Percentiles rank a stretch among this genome's conserved stretches.
phyloP scores from a whole-genome alignment of 2,329 filamentous ascomycete genomes.

The Pleoardoris graminearum region DNA sequence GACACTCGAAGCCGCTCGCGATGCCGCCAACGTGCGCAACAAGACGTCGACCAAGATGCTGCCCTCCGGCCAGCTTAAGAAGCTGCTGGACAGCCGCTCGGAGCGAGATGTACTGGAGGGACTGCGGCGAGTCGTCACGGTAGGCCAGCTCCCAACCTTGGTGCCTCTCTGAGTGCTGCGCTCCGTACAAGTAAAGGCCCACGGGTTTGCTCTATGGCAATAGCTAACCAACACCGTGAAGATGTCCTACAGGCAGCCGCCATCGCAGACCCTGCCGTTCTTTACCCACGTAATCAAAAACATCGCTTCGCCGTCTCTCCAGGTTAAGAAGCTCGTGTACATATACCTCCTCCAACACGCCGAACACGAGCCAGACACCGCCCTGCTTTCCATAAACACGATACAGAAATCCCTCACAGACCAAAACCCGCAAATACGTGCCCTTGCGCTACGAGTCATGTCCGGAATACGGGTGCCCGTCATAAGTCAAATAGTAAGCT shows the following conservation, averaged over 20 bases:
- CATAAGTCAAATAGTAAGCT: slow-evolving; percentile 94
- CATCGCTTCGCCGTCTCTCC: slow-evolving; percentile 87
- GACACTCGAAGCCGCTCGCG: slow-evolving; percentile 93
- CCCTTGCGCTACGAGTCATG: slow-evolving; percentile 94
- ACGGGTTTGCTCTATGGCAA: slow-evolving; percentile 5
- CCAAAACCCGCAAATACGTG: slow-evolving; percentile 84
- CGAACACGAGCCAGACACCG: slow-evolving; percentile 92
- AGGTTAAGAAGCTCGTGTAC: slow-evolving; percentile 98
- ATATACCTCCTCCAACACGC: slow-evolving; percentile 97
- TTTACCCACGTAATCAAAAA: slow-evolving; percentile 99
- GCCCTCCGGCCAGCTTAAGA: slow-evolving; percentile 85
- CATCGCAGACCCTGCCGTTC: slow-evolving; percentile 71
- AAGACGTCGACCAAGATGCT: slow-evolving; percentile 65
- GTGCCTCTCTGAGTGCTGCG: not conserved
- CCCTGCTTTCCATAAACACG: slow-evolving; percentile 94
- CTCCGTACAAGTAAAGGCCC: slow-evolving; percentile 1
- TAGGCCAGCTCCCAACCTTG: slow-evolving; percentile 52
- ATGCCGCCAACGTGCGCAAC: slow-evolving; percentile 65
- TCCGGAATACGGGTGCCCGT: slow-evolving; percentile 95
- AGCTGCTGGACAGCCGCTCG: slow-evolving; percentile 88
- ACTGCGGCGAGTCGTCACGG: slow-evolving; percentile 82
- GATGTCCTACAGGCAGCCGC: slow-evolving; percentile 94
- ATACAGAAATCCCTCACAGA: slow-evolving; percentile 98
- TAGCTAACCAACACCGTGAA: slow-evolving; percentile 47
- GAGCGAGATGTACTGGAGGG: slow-evolving; percentile 93